Evolutionary conservation across 306 rosid species (phyloP), one percentile per base, ranked within the genome.

Genomic region (Cicer judaicum): DNA sequence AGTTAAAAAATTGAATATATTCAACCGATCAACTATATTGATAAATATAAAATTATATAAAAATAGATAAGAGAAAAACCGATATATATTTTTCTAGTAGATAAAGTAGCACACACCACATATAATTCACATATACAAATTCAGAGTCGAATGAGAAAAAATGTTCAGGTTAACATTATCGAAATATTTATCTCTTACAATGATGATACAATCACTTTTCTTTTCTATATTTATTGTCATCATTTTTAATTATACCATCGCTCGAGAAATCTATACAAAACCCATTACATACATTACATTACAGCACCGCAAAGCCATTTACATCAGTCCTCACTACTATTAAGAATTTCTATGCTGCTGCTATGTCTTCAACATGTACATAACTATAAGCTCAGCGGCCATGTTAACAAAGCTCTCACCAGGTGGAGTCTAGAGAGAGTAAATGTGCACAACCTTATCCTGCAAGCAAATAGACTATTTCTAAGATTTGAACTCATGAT

Each of bases 261-360:
- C 36, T 74, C 21, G 57, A 5, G 57, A 73, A 55, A 68, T 34
- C 18, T 79, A 70, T 85, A 79, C 56, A 62, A 39, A 53, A 67
- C 36, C 5, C 36, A 29, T 29, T 34, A 62, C 44, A 42, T 19
- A 36, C 63, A 67, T 41, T 48, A 40, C 62, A 66, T 40, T 18
- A 64, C 71, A 56, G 64, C 66, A 40, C 36, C 15, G 6, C 54
- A 78, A 34, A 21, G 64, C 74, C 40, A 39, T 38, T 42, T 46
- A 36, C 65, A 78, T 62, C 56, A 15, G n/a, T 73, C 78, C 81
- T 85, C 34, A 64, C 65, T 61, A 66, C 78, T 54, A 59, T 73
- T 14, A 52, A 39, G 60, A 52, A 24, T 69, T 72, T 19, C 50
- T 78, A 78, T 53, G 69, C 55, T 40, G 54, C 70, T 73, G 77